These are phyloP conservation scores for Periconia sp. DNA, from an alignment of 2,329 filamentous ascomycete species.

Conservation along the genomic window DNA sequence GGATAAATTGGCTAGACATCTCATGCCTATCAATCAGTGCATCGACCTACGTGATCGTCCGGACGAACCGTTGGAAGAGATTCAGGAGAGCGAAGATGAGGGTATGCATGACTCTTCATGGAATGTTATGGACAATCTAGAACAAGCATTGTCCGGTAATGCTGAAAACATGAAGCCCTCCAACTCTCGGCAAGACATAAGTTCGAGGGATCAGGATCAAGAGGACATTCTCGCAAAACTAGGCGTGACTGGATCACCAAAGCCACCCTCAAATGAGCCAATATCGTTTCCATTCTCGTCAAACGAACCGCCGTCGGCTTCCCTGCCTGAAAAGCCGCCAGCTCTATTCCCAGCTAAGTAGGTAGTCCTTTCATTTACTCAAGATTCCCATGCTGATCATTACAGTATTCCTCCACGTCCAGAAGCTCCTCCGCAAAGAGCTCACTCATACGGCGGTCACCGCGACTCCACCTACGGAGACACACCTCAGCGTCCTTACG, in stretches of 20 bases:
- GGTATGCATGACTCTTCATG: constrained; percentile 43
- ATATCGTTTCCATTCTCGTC: constrained; percentile 16
- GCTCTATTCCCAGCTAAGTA: constrained; percentile 19
- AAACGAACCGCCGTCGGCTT: constrained; percentile 17
- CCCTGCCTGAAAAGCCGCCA: constrained; percentile 26
- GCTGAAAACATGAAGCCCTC: constrained; percentile 17
- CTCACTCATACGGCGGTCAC: constrained; percentile 29
- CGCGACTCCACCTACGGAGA: constrained; percentile 16
- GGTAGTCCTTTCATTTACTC: constrained; percentile 4
- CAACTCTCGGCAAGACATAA: constrained; percentile 7
- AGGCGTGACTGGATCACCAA: constrained; percentile 46
- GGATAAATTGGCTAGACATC: constrained; percentile 42
- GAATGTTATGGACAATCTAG: constrained; percentile 48
- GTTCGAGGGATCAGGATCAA: constrained; percentile 29
- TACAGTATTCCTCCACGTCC: constrained; percentile 18
- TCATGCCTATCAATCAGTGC: constrained; percentile 53
- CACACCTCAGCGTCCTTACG: constrained; percentile 30
- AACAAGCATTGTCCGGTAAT: constrained; percentile 43
- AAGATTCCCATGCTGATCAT: constrained; percentile 3
- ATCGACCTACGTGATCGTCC: constrained; percentile 48
- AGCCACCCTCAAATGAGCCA: constrained; percentile 35
- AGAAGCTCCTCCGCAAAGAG: constrained; percentile 20
- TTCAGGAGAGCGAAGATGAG: constrained; percentile 33
- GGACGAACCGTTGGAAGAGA: constrained; percentile 32
- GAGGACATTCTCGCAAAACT: constrained; percentile 45